Evolutionary conservation across 495 filamentous ascomycete species (phyloP), one percentile per base, ranked within the genome.

Genomic region (Xylaria bambusicola): DNA sequence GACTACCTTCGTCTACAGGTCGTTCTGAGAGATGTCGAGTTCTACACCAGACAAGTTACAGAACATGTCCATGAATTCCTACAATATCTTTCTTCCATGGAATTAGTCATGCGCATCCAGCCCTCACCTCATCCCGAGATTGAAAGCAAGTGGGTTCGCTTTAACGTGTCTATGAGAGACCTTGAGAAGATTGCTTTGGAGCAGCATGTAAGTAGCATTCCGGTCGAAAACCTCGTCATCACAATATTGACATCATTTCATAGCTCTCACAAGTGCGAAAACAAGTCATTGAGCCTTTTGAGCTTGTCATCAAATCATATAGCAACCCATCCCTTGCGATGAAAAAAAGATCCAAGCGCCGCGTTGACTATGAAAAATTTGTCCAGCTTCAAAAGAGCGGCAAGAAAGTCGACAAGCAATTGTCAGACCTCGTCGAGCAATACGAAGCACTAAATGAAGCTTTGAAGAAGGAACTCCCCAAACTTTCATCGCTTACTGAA

Each of bases 371-470:
- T 71, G 89, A 91, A 53, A 89, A 88, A 60, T 78, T 66, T 21
- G 51, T 77, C 45, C 68, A 74, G 44, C 76, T 80, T 47, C 92
- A 86, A 66, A 92, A 88, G 66, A 80, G 85, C 20, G 77, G 87
- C 44, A 88, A 87, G 67, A 90, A 90, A 35, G 79, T 87, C 8
- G 92, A 96, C 66, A 89, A 89, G 68, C 93, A 92, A 65, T 88
- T 90, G 0, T 75, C 80, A 1, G 91, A 96, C 52, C 84, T 89
- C 46, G 90, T 88, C 6, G 90, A 96, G 59, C 88, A 92, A 67
- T 98, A 94, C 68, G 79, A 87, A 50, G 92, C 92, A 7, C 78
- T 98, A 51, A 98, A 97, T 63, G 90, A 97, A 31, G 88, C 92
- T 0, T 77, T 98, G 57, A 97, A 96, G 71, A 87, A 93, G 41